Conservation (phyloP, 805 yeast species). For the Candida endomychidarum region DNA sequence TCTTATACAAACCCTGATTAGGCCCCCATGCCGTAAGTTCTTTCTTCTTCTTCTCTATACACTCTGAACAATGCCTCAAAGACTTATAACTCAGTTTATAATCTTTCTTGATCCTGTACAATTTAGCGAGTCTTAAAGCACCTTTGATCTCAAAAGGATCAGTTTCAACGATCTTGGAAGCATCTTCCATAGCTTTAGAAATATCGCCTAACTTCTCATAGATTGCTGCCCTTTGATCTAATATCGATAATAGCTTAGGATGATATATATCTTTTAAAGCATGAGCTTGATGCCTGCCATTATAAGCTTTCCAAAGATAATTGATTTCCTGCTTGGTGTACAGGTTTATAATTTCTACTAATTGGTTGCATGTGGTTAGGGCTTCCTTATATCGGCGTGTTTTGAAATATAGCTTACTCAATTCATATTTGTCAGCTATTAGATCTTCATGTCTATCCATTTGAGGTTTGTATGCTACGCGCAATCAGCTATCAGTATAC, state of each 20-base stretch:
- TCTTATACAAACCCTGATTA: conserved; percentile 22
- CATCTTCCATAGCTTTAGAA: conserved; percentile 38
- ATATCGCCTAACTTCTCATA: conserved; percentile 39
- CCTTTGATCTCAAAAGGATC: conserved; percentile 53
- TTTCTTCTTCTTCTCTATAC: too few relatives aligned
- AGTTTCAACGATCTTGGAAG: conserved; percentile 27
- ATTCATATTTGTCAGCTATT: conserved; percentile 26
- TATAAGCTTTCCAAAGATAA: conserved; percentile 21
- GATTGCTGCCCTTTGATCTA: conserved; percentile 53
- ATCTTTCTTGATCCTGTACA: conserved; percentile 24
- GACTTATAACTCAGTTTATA: conserved; percentile 35
- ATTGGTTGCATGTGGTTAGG: conserved; percentile 24
- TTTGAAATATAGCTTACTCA: conserved; percentile 34
- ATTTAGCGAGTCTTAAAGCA: conserved; percentile 45
- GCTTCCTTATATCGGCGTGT: conserved; percentile 29
- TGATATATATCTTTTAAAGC: conserved; percentile 34
- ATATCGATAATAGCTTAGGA: conserved; percentile 33
- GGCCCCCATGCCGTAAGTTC: too few relatives aligned
- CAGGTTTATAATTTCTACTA: conserved; percentile 20
- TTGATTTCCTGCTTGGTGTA: conserved; percentile 18
- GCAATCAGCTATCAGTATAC: too few relatives aligned
- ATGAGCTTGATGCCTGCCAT: conserved; percentile 24
- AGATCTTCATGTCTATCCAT: conserved; percentile 20
- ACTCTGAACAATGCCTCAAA: too few relatives aligned
- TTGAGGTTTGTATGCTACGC: too few relatives aligned